A percentile compares a stretch with the other conserved stretches of the same genome.
Evolutionary conservation across 2,329 filamentous ascomycete genomes (phyloP).

Genomic region (Hymenoscyphus fructigenus): DNA sequence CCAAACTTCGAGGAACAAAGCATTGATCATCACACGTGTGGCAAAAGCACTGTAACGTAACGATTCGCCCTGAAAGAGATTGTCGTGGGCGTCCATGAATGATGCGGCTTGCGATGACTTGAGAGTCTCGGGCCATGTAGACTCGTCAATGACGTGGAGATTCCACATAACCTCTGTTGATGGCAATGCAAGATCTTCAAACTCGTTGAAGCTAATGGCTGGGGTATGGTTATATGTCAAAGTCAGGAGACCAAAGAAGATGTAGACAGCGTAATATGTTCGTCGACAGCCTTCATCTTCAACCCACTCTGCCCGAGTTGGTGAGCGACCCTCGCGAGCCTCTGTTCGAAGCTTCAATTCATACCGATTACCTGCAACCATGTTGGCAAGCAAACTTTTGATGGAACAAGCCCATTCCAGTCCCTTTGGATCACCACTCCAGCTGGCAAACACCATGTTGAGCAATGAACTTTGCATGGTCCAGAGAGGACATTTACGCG

Average conservation of each 20-base stretch:
- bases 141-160: conserved; percentile 72
- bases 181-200: conserved; percentile 87
- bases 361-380: conserved; percentile 96
- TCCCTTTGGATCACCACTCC: conserved; percentile 97
- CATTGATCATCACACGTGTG: conserved; percentile 98
- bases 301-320: conserved; percentile 87
- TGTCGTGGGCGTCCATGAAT: conserved; percentile 92
- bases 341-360: conserved; percentile 93
- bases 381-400: conserved; percentile 95
- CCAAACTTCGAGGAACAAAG: conserved; percentile 97
- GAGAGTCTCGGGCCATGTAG: conserved; percentile 79
- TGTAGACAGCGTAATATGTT: conserved; percentile 98
- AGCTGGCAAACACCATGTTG: conserved; percentile 99
- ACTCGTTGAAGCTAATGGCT: conserved; percentile 97
- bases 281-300: conserved; percentile 95
- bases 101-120: conserved; percentile 71
- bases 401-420: conserved; percentile 99
- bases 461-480: conserved; percentile 96
- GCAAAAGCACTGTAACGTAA: conserved; percentile 95
- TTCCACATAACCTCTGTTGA: conserved; percentile 96
- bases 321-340: conserved; percentile 72
- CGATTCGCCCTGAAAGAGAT: conserved; percentile 89
- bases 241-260: conserved; percentile 95
- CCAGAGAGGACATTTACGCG: conserved; percentile 94
- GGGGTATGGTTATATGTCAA: conserved; percentile 97